phyloP scores from a whole-genome alignment of 805 yeast species.

The Nakazawaea peltata region DNA sequence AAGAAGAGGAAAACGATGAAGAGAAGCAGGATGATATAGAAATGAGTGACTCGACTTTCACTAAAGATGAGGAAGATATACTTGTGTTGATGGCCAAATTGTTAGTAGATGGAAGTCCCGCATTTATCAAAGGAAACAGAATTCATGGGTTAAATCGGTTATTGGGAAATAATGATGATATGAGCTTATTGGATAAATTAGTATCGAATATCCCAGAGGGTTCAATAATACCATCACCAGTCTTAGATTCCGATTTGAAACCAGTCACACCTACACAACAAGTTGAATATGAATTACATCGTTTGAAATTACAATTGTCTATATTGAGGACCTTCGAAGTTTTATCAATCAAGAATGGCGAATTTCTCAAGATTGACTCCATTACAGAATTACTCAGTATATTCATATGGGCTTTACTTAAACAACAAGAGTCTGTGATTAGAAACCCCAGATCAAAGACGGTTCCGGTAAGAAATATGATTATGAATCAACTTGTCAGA shows the following conservation, averaged over 20 bases:
- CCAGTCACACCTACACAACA: constrained; percentile 14
- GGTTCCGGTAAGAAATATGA: constrained; percentile 27
- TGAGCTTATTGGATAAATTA: constrained; percentile 31
- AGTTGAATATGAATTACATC: constrained; percentile 34
- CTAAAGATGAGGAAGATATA: constrained; percentile 9
- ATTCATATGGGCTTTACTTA: constrained; percentile 34
- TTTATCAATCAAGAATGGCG: constrained; percentile 14
- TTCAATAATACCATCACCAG: constrained; percentile 16
- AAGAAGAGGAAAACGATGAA: constrained; percentile 9
- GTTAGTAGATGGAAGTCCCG: constrained; percentile 31
- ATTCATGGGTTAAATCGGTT: constrained; percentile 47
- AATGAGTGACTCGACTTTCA: constrained; percentile 6
- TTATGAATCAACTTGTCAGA: constrained; percentile 32
- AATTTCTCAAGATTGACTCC: constrained; percentile 15
- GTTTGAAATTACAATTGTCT: constrained; percentile 32
- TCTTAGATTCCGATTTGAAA: constrained; percentile 15
- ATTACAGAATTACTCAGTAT: constrained; percentile 28
- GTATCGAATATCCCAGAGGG: constrained; percentile 23
- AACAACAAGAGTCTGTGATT: constrained; percentile 38
- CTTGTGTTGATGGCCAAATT: constrained; percentile 13
- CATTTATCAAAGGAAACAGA: constrained; percentile 30
- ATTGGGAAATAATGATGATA: constrained; percentile 42
- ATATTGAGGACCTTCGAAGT: constrained; percentile 44
- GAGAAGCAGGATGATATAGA: neutral
- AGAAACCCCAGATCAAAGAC: constrained; percentile 35